Percentiles rank a stretch among this genome's conserved stretches.
Evolutionary conservation across 495 filamentous ascomycete species (phyloP).

Genomic region (Umbilicaria muhlenbergii): DNA sequence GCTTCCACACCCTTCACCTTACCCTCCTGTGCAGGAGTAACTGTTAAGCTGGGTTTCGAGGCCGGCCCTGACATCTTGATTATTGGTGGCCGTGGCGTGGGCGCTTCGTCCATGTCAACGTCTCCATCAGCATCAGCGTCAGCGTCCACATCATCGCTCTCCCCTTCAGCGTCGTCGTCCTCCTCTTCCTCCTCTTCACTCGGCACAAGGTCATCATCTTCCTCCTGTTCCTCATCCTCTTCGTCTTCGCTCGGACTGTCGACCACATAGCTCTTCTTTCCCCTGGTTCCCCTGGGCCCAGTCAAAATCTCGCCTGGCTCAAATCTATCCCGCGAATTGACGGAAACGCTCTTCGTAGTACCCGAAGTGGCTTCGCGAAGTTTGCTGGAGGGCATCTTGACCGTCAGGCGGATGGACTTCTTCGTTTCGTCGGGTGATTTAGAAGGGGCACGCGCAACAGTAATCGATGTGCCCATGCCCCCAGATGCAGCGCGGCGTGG

Average conservation of each 20-base stretch:
- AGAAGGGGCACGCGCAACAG: conserved; percentile 38
- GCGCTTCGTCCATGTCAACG: conserved; percentile 43
- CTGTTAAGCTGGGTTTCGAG: conserved; percentile 20
- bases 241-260: conserved; percentile 41
- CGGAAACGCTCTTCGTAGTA: conserved; percentile 11
- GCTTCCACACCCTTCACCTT: conserved; percentile 37
- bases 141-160: conserved; percentile 11
- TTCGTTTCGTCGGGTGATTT: conserved; percentile 38
- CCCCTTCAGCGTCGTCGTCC: conserved; percentile 41
- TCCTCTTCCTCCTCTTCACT: conserved; percentile 37
- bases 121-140: conserved; percentile 36
- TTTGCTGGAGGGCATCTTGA: conserved; percentile 74
- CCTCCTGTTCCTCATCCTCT: conserved; percentile 30
- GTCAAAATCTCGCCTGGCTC: conserved; percentile 32
- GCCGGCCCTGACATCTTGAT: conserved; percentile 16
- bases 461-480: conserved; percentile 22
- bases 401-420: conserved; percentile 59
- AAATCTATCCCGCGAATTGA: conserved; percentile 16
- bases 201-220: conserved; percentile 27
- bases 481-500: conserved; percentile 13
- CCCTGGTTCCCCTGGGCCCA: conserved; percentile 45
- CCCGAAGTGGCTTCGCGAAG: conserved; percentile 57
- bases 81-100: conserved; percentile 17
- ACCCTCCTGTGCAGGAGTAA: conserved; percentile 22
- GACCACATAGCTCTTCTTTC: conserved; percentile 54